Base-by-base conservation (phyloP, 352 stramenopile genomes). In the Phytophthora nicotianae region DNA sequence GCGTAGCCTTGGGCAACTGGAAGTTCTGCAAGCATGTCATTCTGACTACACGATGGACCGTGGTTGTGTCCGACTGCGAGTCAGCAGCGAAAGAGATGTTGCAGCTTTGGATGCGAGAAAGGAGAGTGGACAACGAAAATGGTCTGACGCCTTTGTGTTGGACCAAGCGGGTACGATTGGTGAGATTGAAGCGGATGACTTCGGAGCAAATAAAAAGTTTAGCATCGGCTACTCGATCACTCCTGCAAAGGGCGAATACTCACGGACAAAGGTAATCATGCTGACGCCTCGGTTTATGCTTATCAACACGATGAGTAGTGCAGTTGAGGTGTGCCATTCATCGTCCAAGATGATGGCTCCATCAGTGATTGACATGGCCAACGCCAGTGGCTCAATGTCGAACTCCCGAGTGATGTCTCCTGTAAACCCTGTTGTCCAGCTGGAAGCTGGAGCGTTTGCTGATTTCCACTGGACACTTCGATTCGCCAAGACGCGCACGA, bases 261-360 rank as follows among this genome's bases (percentile, higher is more conserved):
- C 88, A 32, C 73, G 88, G 35, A 95, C 88, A 21, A 94, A 96
- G 59, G 86, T 96, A 10, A 88, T 96, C 40, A 95, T 91, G 78
- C 64, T 96, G 37, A 91, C 86, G 16, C 88, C 88, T 24, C 68
- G 88, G 21, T 95, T 92, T 52, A 88, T 96, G 74, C 68, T 96
- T 17, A 79, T 96, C 23, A 96, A 96, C 53, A 79, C 85, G 6
- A 82, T 93, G 66, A 66, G 62, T 21, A 82, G 61, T 42, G 58
- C 82, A 19, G 80, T 95, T 19, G 82, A 93, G 48, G 79, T 95
- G 7, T 95, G 82, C 24, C 86, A 95, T 68, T 95, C 86, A 14
- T 89, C 83, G 11, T 77, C 82, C 7, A 88, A 89, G 45, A 78
- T 76, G 45, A 74, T 72, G 35, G 78, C 78, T 23, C 54, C 74